Percentiles rank a stretch among this genome's conserved stretches.
These are phyloP conservation scores for Phaeoacremonium minimum DNA, from an alignment of 2,329 filamentous ascomycete genomes.

Conservation along the genomic window DNA sequence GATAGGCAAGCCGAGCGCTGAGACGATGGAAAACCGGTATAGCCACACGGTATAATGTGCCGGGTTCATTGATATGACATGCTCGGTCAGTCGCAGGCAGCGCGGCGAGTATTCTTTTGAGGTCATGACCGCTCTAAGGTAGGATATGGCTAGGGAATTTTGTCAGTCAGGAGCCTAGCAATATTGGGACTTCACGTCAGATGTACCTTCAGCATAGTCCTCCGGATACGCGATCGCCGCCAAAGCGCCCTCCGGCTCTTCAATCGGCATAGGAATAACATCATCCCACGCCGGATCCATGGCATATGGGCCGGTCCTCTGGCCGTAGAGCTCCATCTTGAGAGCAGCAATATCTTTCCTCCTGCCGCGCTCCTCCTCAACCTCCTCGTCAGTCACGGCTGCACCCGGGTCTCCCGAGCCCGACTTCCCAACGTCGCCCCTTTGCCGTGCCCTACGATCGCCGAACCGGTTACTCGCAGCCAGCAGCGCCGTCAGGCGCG, in stretches of 20 bases:
- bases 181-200: too few species aligned
- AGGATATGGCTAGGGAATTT: constrained; percentile 68
- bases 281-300: constrained; percentile 78
- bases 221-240: constrained; percentile 90
- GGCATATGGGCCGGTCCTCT: constrained; percentile 48
- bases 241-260: constrained; percentile 79
- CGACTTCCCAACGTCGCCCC: constrained; percentile 1
- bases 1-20: constrained; percentile 61
- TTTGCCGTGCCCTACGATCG: constrained; percentile 25
- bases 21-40: constrained; percentile 79
- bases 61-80: constrained; percentile 89
- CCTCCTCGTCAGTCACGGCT: constrained; percentile 29
- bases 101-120: constrained; percentile 77
- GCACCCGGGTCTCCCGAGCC: constrained; percentile 11
- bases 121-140: constrained; percentile 91
- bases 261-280: constrained; percentile 74
- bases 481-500: constrained; percentile 35
- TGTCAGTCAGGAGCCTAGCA: constrained; percentile 10
- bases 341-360: constrained; percentile 47
- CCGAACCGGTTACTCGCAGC: constrained; percentile 40
- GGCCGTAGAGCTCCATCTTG: constrained; percentile 48
- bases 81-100: constrained; percentile 75
- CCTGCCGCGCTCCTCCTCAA: constrained; percentile 40
- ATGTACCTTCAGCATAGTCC: constrained; percentile 74
- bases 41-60: constrained; percentile 99